Percentiles rank a stretch among this genome's conserved stretches.
Conservation (phyloP, 2,329 filamentous ascomycete genomes). For the Trichothecium sympodiale region DNA sequence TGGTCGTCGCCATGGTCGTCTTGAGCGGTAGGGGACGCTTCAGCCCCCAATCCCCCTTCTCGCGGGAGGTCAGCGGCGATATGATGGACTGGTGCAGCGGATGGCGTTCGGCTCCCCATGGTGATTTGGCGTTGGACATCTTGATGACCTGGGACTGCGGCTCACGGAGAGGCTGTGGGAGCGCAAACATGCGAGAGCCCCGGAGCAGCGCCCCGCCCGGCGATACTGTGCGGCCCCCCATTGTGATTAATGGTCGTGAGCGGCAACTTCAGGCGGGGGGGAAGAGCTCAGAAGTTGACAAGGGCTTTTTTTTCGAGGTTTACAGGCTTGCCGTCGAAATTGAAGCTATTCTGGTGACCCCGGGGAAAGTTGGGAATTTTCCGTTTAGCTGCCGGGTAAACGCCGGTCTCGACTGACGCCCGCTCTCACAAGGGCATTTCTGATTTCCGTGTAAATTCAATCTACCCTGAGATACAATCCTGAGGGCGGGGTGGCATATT, state of each 20-base stretch:
- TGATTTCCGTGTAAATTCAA: too few species aligned
- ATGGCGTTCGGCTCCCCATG: conserved; percentile 2
- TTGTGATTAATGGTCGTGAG: conserved; percentile 14
- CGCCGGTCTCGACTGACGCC: too few species aligned
- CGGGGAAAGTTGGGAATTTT: too few species aligned
- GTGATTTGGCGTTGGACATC: conserved; percentile 22
- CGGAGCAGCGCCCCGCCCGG: conserved; percentile 64
- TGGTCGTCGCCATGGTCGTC: conserved; percentile 59
- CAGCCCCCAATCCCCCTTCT: conserved; percentile 82
- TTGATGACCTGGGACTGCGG: conserved; percentile 37
- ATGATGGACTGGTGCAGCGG: conserved; percentile 79
- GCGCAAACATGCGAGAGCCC: conserved; percentile 78
- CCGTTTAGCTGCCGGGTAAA: too few species aligned
- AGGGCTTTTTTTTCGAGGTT: conserved; percentile 6
- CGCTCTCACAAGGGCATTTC: too few species aligned
- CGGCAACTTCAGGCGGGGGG: too few species aligned
- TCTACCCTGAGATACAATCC: too few species aligned
- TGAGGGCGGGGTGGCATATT: too few species aligned
- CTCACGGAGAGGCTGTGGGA: conserved; percentile 63
- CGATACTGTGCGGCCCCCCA: conserved; percentile 31
- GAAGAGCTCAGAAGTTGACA: too few species aligned
- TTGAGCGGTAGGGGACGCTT: conserved; percentile 74
- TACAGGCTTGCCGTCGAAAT: conserved; percentile 3
- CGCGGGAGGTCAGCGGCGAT: conserved; percentile 60
- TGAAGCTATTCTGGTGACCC: too few species aligned